Evolutionary conservation across 225 moss, liverwort and hornwort genomes (phyloP).

Genomic region (Straminergon stramineum): DNA sequence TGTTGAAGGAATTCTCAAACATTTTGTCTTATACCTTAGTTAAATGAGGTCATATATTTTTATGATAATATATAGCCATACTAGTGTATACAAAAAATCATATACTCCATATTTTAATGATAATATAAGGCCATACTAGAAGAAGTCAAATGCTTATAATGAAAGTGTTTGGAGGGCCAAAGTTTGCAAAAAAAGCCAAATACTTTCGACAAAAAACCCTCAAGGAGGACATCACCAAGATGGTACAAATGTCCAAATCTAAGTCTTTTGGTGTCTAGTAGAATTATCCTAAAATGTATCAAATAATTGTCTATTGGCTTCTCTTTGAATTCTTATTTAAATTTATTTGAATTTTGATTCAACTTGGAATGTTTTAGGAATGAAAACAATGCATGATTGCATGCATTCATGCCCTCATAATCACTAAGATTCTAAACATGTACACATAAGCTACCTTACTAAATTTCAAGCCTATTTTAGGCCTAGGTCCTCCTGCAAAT

Average conservation of each 20-base stretch:
- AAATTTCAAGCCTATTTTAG: not conserved
- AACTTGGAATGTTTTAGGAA: not conserved
- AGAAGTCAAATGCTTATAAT: not conserved
- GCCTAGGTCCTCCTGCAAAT: not conserved
- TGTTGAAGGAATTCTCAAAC: not conserved
- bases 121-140: not conserved
- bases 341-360: not conserved
- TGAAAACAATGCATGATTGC: not conserved
- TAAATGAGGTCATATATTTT: not conserved
- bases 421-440: not conserved
- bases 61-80: not conserved
- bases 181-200: not conserved
- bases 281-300: too few relatives aligned
- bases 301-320: not conserved
- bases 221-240: accelerated
- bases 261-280: not conserved
- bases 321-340: not conserved
- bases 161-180: not conserved
- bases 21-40: not conserved
- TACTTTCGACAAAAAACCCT: not conserved
- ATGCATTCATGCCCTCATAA: not conserved
- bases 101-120: not conserved
- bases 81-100: not conserved
- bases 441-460: not conserved
- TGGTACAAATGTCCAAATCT: not conserved